Evolutionary conservation across 108 stramenopile species (phyloP).

Genomic region (Skeletonema costatum): DNA sequence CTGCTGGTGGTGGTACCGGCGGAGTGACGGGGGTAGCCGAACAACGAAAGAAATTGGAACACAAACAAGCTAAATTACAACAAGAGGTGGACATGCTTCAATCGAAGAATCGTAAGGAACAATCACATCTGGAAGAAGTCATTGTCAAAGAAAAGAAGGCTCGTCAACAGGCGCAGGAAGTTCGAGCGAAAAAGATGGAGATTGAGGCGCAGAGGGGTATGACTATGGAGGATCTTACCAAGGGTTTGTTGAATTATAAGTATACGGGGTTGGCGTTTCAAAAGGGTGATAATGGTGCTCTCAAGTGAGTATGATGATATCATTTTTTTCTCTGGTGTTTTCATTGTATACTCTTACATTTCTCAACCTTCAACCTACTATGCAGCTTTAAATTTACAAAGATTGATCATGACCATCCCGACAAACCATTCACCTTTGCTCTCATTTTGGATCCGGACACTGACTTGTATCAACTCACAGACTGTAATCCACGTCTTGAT

Average conservation of each 20-base stretch:
- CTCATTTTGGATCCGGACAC: slow-evolving; percentile 17
- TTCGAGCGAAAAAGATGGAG: slow-evolving; percentile 22
- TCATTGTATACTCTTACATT: neutral
- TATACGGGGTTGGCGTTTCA: slow-evolving; percentile 42
- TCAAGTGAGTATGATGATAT: slow-evolving; percentile 9
- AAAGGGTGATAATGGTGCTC: slow-evolving; percentile 19
- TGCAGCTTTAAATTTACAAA: slow-evolving; percentile 28
- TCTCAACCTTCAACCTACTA: neutral
- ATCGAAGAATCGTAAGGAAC: slow-evolving; percentile 11
- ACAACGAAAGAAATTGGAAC: slow-evolving; percentile 20
- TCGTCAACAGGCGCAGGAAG: slow-evolving; percentile 21
- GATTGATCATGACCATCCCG: slow-evolving; percentile 13
- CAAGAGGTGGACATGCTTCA: slow-evolving; percentile 8
- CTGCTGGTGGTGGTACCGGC: neutral
- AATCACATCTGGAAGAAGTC: slow-evolving; percentile 25
- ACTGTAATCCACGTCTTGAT: slow-evolving; percentile 18
- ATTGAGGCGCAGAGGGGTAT: slow-evolving; percentile 20
- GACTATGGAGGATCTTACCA: slow-evolving; percentile 45
- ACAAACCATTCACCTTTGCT: slow-evolving; percentile 17
- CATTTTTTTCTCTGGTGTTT: neutral
- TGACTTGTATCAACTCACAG: slow-evolving; percentile 18
- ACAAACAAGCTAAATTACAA: slow-evolving; percentile 19
- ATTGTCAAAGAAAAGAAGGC: slow-evolving; percentile 11
- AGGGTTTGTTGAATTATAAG: slow-evolving; percentile 44
- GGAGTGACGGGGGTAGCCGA: neutral